Conservation (phyloP, 768 basidiomycete species). For the Collybia sordida region DNA sequence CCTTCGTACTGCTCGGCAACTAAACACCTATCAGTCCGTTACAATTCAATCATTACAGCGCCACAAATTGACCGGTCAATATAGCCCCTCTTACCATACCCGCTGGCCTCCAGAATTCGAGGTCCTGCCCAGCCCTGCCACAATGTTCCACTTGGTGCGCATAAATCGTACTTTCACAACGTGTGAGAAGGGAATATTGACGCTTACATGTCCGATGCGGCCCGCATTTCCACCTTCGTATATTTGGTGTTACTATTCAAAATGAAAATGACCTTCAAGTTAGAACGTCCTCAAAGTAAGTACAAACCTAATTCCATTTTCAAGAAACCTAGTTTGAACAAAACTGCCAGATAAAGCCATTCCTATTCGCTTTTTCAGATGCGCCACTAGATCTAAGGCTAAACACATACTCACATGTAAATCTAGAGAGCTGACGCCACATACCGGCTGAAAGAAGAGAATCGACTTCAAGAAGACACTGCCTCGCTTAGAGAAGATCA, state of each 20-base stretch:
- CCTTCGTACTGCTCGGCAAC: conserved; percentile 11
- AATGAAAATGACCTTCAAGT: conserved; percentile 1
- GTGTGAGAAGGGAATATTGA: neutral
- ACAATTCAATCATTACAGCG: conserved; percentile 13
- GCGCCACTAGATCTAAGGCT: conserved; percentile 11
- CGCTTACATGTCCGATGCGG: conserved; percentile 14
- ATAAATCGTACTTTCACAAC: conserved; percentile 14
- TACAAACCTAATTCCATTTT: neutral
- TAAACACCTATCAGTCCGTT: conserved; percentile 12
- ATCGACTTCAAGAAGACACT: too few species aligned
- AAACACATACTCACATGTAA: too few species aligned
- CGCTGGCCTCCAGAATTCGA: conserved; percentile 3
- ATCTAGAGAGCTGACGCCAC: too few species aligned
- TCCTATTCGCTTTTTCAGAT: conserved; percentile 4
- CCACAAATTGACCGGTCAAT: conserved; percentile 27
- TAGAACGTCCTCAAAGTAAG: conserved; percentile 5
- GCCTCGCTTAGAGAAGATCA: too few species aligned
- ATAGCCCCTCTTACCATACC: conserved; percentile 6
- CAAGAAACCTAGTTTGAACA: neutral
- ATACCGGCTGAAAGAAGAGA: too few species aligned
- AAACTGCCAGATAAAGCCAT: neutral
- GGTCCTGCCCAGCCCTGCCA: conserved; percentile 8
- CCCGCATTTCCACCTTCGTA: conserved; percentile 7
- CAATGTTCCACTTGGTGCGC: neutral
- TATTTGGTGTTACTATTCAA: neutral